Evolutionary conservation across 345 rosid genomes (phyloP).

Genomic region (Hypericum androsaemum): DNA sequence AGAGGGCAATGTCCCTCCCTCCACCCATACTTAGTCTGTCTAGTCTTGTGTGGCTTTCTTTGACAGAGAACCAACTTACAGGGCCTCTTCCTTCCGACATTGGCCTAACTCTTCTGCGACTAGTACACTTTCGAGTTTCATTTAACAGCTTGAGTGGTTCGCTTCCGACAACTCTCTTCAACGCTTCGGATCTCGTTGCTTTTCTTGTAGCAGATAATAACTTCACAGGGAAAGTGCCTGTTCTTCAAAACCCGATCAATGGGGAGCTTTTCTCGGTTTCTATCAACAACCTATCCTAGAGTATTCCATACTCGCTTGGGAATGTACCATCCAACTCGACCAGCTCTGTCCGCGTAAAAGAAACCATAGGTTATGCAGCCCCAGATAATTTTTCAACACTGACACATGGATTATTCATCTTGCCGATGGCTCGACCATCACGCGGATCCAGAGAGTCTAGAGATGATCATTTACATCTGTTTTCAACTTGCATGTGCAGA

Average conservation of each 20-base stretch:
- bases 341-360: constrained; percentile 7
- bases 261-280: not conserved
- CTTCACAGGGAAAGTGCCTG: not conserved
- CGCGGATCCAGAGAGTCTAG: no score
- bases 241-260: not conserved
- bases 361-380: constrained; percentile 17
- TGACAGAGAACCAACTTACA: not conserved
- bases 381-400: constrained; percentile 22
- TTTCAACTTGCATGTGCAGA: no score
- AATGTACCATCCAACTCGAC: not conserved
- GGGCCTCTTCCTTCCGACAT: not conserved
- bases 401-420: not conserved
- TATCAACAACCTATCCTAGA: not conserved
- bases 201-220: not conserved
- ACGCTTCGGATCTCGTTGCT: not conserved
- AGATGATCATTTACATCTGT: no score
- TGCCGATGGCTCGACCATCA: no score
- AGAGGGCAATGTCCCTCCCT: not conserved
- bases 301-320: constrained; percentile 7
- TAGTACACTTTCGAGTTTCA: not conserved
- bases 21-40: not conserved
- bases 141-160: not conserved
- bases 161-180: not conserved
- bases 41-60: not conserved
- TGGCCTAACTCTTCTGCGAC: not conserved